Base-by-base conservation (phyloP, 2,329 filamentous ascomycete species). In the Fonsecaea pedrosoi region DNA sequence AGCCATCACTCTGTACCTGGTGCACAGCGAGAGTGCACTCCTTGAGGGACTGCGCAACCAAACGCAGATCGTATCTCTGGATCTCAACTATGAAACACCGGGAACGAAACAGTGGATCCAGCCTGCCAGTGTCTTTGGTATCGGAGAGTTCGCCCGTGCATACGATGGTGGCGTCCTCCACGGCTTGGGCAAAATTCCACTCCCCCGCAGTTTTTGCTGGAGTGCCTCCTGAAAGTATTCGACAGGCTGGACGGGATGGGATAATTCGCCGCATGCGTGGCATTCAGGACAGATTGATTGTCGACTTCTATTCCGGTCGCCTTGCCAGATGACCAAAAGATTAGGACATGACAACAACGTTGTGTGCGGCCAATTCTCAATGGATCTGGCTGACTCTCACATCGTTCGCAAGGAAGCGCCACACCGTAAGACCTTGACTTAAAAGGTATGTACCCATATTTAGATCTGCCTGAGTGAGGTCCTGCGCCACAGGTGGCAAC, bases 21-120 rank as follows among this genome's bases (percentile, higher is more conserved):
- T n/a, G 18, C 2, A 45, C 40, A 18, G 5, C 9, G 15, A 13
- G 12, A n/a, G 38, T 42, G 38, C 15, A 45, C 40, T 7, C n/a
- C 15, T 45, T 45, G 15, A 45, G 15, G 7, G 15, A 45, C 15
- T 45, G 40, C n/a, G 5, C 21, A 50, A 18, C 18, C 18, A 18
- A 25, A 25, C 21, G 45, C 9, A 25, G 45, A 50, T 50, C 45
- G 45, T 10, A 50, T 50, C 45, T 50, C 40, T 50, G 10, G 45
- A 50, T 50, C 45, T 50, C 45, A 50, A 30, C 45, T 25, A 50
- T 50, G 45, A 50, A 50, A 50, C 45, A 50, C 18, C 45, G 45
- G 45, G 10, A 25, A 30, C 45, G 45, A 50, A 30, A 18, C 6
- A 50, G 45, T 50, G 45, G 45, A 50, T 50, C 45, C 45, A 18